Evolutionary conservation across 2,329 filamentous ascomycete genomes (phyloP), one percentile per base, ranked within the genome.

Genomic region (Metarhizium sp.): DNA sequence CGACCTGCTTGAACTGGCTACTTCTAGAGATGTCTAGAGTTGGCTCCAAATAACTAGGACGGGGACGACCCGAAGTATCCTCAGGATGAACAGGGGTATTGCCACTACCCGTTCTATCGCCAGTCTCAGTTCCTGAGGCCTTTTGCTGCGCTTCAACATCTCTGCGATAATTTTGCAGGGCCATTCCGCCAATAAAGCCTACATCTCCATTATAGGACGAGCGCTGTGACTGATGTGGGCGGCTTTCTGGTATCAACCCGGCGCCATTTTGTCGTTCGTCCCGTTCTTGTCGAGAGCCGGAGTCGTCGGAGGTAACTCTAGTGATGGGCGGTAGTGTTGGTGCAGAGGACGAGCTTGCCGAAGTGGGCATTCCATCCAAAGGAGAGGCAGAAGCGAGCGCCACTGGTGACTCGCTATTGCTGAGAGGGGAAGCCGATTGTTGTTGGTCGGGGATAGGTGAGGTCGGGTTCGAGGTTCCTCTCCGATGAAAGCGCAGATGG

Each of bases 401-500:
- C 43, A 71, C 67, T 34, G 73, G 69, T 52, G 75, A 70, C 57
- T 73, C 69, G 46, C 75, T 71, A 47, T 69, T 71, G 60, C 59
- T 63, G 51, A 65, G 56, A 58, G 69, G 66, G 56, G 69, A 75
- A 61, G 59, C 70, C 61, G 74, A 58, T 3, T 46, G 76, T 43
- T 72, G 64, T 55, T 74, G 75, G 55, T 82, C 78, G 53, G 75
- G 72, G 30, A 73, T 65, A 5, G 80, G 79, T 38, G 80, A 81
- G 29, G 75, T 72, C 58, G 80, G 79, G 69, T 76, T 80, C 55
- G 79, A 82, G 61, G 75, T 74, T 50, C 73, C 78, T 63, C 79
- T 77, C 62, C 80, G 77, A 63, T 82, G 80, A 68, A 83, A 82
- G 63, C 79, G 78, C 50, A 82, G 73, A 67, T 78, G 75, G 60